phyloP scores from a whole-genome alignment of 176 grass and related monocot species.

The Oryza brachyantha region DNA sequence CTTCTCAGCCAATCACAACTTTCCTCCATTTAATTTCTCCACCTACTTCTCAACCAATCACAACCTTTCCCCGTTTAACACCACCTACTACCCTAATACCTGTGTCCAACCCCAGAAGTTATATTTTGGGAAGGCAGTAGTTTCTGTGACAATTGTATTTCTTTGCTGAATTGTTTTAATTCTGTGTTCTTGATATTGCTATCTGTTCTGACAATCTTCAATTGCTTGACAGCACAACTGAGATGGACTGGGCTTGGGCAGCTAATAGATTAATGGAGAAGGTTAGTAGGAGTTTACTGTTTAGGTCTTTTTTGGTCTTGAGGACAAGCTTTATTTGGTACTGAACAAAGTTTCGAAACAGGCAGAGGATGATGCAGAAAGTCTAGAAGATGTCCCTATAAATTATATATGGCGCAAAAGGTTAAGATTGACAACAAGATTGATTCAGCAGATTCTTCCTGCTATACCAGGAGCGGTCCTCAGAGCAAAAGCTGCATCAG shows the following conservation, averaged over 20 bases:
- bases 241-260: slow-evolving; percentile 82
- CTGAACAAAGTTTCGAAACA: slow-evolving; percentile 36
- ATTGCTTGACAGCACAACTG: slow-evolving; percentile 54
- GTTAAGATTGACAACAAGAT: slow-evolving; percentile 66
- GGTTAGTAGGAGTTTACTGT: slow-evolving; percentile 46
- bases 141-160: slow-evolving; percentile 18
- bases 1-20: no score
- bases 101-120: no score
- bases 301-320: slow-evolving; percentile 20
- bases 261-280: slow-evolving; percentile 89
- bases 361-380: slow-evolving; percentile 69
- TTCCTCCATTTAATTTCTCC: no score
- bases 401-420: slow-evolving; percentile 59
- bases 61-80: no score
- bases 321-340: slow-evolving; percentile 17
- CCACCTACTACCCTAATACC: no score
- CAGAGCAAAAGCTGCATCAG: slow-evolving; percentile 57
- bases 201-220: slow-evolving; percentile 27
- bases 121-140: no score
- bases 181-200: slow-evolving; percentile 32
- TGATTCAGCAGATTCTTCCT: slow-evolving; percentile 85
- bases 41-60: no score
- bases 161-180: slow-evolving; percentile 22
- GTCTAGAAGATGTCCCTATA: slow-evolving; percentile 50
- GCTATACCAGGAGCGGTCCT: slow-evolving; percentile 66